Conservation (phyloP, 345 rosid genomes). For the Nephelium lappaceum region DNA sequence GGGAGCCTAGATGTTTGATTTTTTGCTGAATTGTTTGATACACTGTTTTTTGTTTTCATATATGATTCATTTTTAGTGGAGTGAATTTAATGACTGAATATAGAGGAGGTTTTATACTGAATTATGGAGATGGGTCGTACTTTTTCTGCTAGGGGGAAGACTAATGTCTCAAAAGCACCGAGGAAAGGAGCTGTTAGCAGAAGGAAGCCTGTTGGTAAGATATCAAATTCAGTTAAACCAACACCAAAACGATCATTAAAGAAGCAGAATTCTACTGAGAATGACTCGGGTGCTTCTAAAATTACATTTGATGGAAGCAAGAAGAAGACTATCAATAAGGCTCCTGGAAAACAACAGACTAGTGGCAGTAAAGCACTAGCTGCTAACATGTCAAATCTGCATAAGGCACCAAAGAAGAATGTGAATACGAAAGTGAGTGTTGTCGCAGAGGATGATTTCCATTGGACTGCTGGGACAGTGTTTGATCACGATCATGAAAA, state of each 20-base stretch:
- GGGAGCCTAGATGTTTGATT: not conserved
- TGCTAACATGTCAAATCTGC: conserved; percentile 58
- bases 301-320: conserved; percentile 31
- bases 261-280: conserved; percentile 42
- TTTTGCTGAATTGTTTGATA: too few species aligned
- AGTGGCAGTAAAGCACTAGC: conserved; percentile 45
- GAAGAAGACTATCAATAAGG: conserved; percentile 36
- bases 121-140: too few species aligned
- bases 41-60: too few species aligned
- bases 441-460: conserved; percentile 32
- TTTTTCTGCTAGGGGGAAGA: conserved; percentile 37
- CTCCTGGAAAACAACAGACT: conserved; percentile 30
- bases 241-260: conserved; percentile 36
- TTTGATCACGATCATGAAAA: conserved; percentile 51
- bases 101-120: too few species aligned
- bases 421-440: conserved; percentile 27
- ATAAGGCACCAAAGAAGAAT: conserved; percentile 44
- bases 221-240: conserved; percentile 54
- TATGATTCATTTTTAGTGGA: too few species aligned
- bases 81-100: too few species aligned
- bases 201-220: conserved; percentile 65
- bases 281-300: conserved; percentile 21
- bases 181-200: conserved; percentile 45
- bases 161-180: conserved; percentile 30
- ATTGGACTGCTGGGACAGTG: conserved; percentile 35